Conservation (phyloP, 1,284 basidiomycete genomes). For the Naganishia albida region DNA sequence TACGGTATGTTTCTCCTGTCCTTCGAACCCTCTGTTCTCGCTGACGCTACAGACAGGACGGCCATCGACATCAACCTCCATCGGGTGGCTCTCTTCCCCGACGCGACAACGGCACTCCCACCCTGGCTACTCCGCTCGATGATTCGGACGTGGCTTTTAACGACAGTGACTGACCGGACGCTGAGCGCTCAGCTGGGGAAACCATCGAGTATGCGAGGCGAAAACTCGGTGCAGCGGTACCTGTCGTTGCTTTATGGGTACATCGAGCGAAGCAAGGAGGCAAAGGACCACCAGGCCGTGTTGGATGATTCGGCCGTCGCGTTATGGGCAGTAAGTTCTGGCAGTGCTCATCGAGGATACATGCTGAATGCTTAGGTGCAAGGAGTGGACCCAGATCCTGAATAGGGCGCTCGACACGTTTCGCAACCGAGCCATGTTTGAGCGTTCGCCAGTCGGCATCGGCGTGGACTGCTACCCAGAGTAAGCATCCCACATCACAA, state of each 20-base stretch:
- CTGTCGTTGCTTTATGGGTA: slow-evolving; percentile 30
- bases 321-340: slow-evolving; percentile 35
- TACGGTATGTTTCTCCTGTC: slow-evolving; percentile 5
- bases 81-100: slow-evolving; percentile 38
- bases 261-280: slow-evolving; percentile 12
- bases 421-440: slow-evolving; percentile 30
- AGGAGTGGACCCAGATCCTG: slow-evolving; percentile 43
- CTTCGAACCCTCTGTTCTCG: neutral
- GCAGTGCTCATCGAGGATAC: neutral
- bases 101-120: slow-evolving; percentile 39
- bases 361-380: neutral
- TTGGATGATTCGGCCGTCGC: slow-evolving; percentile 39
- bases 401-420: slow-evolving; percentile 37
- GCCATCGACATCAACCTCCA: slow-evolving; percentile 46
- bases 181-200: slow-evolving; percentile 42
- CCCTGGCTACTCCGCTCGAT: slow-evolving; percentile 38
- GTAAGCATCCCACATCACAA: neutral
- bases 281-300: slow-evolving; percentile 10
- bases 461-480: slow-evolving; percentile 25
- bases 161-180: slow-evolving; percentile 39
- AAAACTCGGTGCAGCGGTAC: slow-evolving; percentile 35
- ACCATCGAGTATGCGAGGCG: slow-evolving; percentile 35
- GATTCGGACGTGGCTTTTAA: slow-evolving; percentile 42
- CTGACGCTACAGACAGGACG: slow-evolving; percentile 29
- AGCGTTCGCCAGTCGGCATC: slow-evolving; percentile 11